phyloP scores from a whole-genome alignment of 257 asterid genomes.

The Thymus mandschuricus region DNA sequence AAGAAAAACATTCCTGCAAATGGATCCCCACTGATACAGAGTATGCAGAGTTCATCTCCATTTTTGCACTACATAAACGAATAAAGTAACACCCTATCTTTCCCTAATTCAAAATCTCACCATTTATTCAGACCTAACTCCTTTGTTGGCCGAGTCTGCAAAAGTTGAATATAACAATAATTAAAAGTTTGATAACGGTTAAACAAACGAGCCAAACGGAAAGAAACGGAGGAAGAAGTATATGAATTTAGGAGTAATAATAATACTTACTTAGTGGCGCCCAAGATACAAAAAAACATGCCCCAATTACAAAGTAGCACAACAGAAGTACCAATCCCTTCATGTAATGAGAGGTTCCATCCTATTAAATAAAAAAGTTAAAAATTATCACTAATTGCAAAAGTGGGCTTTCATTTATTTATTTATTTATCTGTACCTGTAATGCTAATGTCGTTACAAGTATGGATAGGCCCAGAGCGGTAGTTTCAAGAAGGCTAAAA shows the following conservation, averaged over 20 bases:
- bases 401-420: too few species aligned
- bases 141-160: slow-evolving; percentile 24
- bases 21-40: slow-evolving; percentile 26
- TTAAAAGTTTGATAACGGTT: neutral
- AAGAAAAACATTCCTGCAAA: neutral
- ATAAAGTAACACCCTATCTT: neutral
- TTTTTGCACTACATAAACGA: neutral
- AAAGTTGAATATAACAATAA: neutral
- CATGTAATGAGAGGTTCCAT: slow-evolving; percentile 89
- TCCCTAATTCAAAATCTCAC: slow-evolving; percentile 28
- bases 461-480: slow-evolving; percentile 68
- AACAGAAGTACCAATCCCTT: slow-evolving; percentile 82
- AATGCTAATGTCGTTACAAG: slow-evolving; percentile 69
- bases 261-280: slow-evolving; percentile 50
- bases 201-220: too few species aligned
- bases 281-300: slow-evolving; percentile 63
- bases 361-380: slow-evolving; percentile 44
- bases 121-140: slow-evolving; percentile 28
- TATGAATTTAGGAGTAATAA: neutral
- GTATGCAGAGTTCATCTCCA: slow-evolving; percentile 25
- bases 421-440: slow-evolving; percentile 44
- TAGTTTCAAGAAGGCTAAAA: slow-evolving; percentile 63
- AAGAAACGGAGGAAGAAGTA: too few species aligned
- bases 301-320: slow-evolving; percentile 75
- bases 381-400: neutral